These are phyloP conservation scores for Volutella citrinella DNA, from an alignment of 2,329 filamentous ascomycete species.

Conservation along the genomic window DNA sequence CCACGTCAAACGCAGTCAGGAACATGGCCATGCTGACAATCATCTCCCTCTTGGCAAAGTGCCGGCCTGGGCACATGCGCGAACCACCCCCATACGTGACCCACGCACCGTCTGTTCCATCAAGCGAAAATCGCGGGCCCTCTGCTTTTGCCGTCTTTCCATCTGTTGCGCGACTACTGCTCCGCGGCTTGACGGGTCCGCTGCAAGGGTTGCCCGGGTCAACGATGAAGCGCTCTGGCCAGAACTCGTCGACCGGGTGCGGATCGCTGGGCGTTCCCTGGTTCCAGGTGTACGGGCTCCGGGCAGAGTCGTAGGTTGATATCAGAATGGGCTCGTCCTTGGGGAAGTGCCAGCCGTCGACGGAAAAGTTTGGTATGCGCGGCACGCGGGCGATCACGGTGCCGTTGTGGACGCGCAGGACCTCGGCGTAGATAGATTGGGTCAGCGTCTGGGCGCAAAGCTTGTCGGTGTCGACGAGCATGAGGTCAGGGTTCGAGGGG, in stretches of 20 bases:
- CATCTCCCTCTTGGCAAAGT: slow-evolving; percentile 34
- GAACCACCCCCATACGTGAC: slow-evolving; percentile 33
- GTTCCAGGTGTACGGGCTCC: slow-evolving; percentile 18
- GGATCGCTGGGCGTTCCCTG: slow-evolving; percentile 5
- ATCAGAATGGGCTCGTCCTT: slow-evolving; percentile 15
- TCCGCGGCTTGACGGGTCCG: slow-evolving; percentile 9
- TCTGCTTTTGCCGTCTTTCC: too few relatives aligned
- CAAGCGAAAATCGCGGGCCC: too few relatives aligned
- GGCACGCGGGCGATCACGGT: slow-evolving; percentile 20
- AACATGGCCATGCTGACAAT: slow-evolving; percentile 29
- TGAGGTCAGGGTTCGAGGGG: slow-evolving; percentile 1
- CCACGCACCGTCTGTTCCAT: slow-evolving; percentile 28
- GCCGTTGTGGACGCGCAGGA: slow-evolving; percentile 26
- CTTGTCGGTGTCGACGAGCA: slow-evolving; percentile 14
- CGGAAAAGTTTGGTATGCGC: slow-evolving; percentile 15
- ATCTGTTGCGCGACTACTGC: background rate
- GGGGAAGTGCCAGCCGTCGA: slow-evolving; percentile 16
- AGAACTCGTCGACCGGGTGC: slow-evolving; percentile 17
- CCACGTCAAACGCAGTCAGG: slow-evolving; percentile 29
- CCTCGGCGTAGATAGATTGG: slow-evolving; percentile 35
- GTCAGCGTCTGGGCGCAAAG: slow-evolving; percentile 25
- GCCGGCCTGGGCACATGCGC: slow-evolving; percentile 32
- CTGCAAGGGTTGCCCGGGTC: slow-evolving; percentile 16
- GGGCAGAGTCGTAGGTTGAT: slow-evolving; percentile 11
- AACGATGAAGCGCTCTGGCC: slow-evolving; percentile 22